Evolutionary conservation across 805 yeast genomes (phyloP).

Genomic region (Ogataea thermomethanolica): DNA sequence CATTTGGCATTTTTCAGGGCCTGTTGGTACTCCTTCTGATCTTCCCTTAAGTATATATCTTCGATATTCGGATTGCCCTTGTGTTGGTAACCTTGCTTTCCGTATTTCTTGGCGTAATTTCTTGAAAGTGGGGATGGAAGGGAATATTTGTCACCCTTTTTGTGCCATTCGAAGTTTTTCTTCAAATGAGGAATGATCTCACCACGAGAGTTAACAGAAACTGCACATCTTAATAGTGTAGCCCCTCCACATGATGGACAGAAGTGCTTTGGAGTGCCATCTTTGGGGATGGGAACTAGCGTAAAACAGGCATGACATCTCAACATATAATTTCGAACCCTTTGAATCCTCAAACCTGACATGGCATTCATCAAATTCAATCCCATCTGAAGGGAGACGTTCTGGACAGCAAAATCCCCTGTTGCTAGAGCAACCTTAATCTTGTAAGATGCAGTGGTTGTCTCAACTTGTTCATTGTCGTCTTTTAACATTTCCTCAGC

Average conservation of each 20-base stretch:
- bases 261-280: slow-evolving; percentile 77
- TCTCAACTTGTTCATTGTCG: slow-evolving; percentile 54
- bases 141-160: slow-evolving; percentile 78
- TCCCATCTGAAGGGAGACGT: slow-evolving; percentile 89
- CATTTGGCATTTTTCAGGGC: slow-evolving; percentile 86
- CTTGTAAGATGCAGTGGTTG: slow-evolving; percentile 31
- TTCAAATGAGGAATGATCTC: slow-evolving; percentile 83
- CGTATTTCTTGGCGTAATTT: slow-evolving; percentile 63
- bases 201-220: slow-evolving; percentile 77
- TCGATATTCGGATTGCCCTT: slow-evolving; percentile 51
- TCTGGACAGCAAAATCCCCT: slow-evolving; percentile 97
- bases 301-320: slow-evolving; percentile 97
- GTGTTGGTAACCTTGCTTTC: slow-evolving; percentile 79
- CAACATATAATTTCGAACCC: slow-evolving; percentile 87
- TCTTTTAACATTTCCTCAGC: slow-evolving; percentile 67
- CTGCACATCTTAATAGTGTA: slow-evolving; percentile 86
- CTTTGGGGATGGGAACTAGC: slow-evolving; percentile 71
- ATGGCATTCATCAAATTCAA: slow-evolving; percentile 77
- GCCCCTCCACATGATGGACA: slow-evolving; percentile 96
- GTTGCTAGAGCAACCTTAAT: slow-evolving; percentile 83
- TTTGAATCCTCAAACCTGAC: slow-evolving; percentile 80
- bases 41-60: slow-evolving; percentile 72
- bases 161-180: slow-evolving; percentile 90
- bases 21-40: slow-evolving; percentile 88
- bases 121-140: slow-evolving; percentile 86